Percentiles rank a stretch among this genome's conserved stretches.
Conservation (phyloP, 2,329 filamentous ascomycete species). For the Fusarium oxysporum region DNA sequence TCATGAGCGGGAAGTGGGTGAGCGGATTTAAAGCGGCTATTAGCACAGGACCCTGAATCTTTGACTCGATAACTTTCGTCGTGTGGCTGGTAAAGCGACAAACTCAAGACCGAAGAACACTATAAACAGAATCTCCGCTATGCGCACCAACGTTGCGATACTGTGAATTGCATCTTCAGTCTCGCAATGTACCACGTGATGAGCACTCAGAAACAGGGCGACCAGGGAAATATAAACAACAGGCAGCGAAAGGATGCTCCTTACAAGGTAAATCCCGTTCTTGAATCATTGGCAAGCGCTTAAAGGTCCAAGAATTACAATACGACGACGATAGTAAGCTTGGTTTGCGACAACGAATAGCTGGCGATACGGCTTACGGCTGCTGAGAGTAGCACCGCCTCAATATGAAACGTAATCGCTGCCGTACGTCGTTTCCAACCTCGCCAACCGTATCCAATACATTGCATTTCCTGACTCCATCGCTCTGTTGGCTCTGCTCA, state of each 20-base stretch:
- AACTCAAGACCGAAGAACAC: background rate
- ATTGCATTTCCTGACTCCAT: background rate
- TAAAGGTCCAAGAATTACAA: background rate
- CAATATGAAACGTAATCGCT: slow-evolving; percentile 4
- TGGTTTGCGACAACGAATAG: background rate
- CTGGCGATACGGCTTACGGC: slow-evolving; percentile 1
- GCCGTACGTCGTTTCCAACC: background rate
- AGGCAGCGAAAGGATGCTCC: background rate
- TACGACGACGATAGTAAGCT: background rate
- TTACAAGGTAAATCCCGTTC: background rate
- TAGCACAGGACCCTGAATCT: slow-evolving; percentile 16
- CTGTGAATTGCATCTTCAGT: background rate
- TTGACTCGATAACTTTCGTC: background rate
- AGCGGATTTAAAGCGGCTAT: slow-evolving; percentile 17
- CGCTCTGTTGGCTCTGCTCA: background rate
- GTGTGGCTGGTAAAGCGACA: background rate
- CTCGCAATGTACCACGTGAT: background rate
- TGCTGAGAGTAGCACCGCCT: slow-evolving; percentile 15
- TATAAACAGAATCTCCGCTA: background rate
- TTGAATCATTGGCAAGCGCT: background rate
- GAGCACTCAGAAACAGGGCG: background rate
- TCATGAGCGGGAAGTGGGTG: background rate
- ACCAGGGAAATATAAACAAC: background rate
- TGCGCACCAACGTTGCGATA: background rate
- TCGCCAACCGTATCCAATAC: background rate